Evolutionary conservation across 108 stramenopile genomes (phyloP), one percentile per base, ranked within the genome.

Genomic region (Phaeodactylum tricornutum): DNA sequence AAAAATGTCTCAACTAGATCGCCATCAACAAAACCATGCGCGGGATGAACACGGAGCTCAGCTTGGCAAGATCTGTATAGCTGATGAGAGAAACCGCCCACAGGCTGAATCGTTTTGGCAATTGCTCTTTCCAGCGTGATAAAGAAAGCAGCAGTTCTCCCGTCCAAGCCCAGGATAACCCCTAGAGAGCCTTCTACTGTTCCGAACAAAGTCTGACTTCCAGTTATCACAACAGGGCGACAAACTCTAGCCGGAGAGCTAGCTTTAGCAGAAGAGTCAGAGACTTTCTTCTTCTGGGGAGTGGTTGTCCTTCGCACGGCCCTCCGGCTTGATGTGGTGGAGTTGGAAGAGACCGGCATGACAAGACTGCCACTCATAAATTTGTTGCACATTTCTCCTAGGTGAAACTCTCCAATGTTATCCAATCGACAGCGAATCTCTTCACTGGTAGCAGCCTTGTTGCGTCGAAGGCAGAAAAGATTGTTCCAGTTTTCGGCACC

Each of bases 351-450:
- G 28, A 57, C 71, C 27, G 89, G 88, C 89, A 94, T 94, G 19
- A 92, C 86, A 7, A 97, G 74, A 51, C 87, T 90, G 4, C 96
- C 98, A 30, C 43, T 56, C 56, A 77, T 81, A 45, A 98, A 84
- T 43, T 81, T 88, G 66, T 97, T 99, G 29, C 84, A 71, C 76
- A 92, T 96, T 47, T 99, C 96, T 8, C 96, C 98, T 4, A 97
- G 46, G 53, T 99, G 92, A 47, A 82, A 98, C 53, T 93, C 86
- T 27, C 96, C 96, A 24, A 85, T 59, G 0, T 87, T 84, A 36
- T 96, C 87, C 19, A 99, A 61, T 27, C 94, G 89, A 16, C 77
- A 72, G 17, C 87, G 62, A 5, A 82, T 67, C 37, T 88, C 93
- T 56, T 95, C 94, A 16, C 79, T 81, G 1, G 70, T 35, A 11